A percentile compares a stretch with the other conserved stretches of the same genome.
phyloP scores from a whole-genome alignment of 306 rosid species.

The Quercus variabilis region DNA sequence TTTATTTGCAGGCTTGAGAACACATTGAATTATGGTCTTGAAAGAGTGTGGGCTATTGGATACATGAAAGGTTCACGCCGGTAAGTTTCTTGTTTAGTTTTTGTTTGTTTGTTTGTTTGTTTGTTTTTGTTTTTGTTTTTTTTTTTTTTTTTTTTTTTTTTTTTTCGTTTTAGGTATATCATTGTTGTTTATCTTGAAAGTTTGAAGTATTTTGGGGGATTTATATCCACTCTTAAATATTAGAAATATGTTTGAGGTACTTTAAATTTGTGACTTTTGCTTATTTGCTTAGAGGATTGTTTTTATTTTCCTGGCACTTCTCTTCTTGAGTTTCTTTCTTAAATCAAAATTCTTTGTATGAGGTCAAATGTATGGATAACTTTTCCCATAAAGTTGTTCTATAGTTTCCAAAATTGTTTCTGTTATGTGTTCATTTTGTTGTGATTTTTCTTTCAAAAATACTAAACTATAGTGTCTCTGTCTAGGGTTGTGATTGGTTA shows the following conservation, averaged over 20 bases:
- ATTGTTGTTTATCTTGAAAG: neutral
- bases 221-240: neutral
- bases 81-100: conserved; percentile 41
- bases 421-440: neutral
- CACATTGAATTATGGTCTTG: conserved; percentile 94
- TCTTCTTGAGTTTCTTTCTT: neutral
- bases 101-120: too few relatives aligned
- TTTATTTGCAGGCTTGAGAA: conserved; percentile 85
- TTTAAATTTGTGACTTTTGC: neutral
- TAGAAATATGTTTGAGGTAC: conserved; percentile 9
- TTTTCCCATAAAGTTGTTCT: neutral
- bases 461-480: neutral
- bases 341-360: neutral
- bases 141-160: neutral
- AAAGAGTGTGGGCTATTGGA: conserved; percentile 99
- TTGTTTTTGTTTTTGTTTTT: too few relatives aligned
- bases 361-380: neutral
- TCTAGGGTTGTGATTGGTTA: conserved; percentile 94
- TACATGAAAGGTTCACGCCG: conserved; percentile 95
- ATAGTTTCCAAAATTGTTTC: neutral
- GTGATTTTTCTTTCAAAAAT: neutral
- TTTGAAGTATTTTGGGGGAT: neutral
- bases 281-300: neutral
- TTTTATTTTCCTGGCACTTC: neutral
- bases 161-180: conserved; percentile 1